Percentiles rank a stretch among this genome's conserved stretches.
These are phyloP conservation scores for Vaccinium vitisidaea DNA, from an alignment of 148 eudicot genomes.

Conservation along the genomic window DNA sequence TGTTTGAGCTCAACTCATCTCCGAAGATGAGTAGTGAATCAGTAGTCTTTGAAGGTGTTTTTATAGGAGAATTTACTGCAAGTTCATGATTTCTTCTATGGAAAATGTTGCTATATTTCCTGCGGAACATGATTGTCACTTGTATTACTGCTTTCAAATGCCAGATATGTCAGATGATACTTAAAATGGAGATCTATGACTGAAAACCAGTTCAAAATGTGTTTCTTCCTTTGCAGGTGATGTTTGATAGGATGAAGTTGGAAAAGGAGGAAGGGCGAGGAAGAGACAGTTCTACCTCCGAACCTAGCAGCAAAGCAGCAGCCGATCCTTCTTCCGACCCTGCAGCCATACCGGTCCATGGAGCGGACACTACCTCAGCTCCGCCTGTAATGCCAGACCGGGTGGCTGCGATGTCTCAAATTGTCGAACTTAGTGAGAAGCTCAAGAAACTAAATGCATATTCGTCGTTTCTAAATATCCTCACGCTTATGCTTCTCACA, in stretches of 20 bases:
- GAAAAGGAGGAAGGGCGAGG: constrained; percentile 71
- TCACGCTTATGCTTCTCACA: constrained; percentile 62
- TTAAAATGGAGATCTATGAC: too few relatives aligned
- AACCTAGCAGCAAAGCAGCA: background rate
- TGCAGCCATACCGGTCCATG: background rate
- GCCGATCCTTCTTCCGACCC: background rate
- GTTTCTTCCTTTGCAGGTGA: constrained; percentile 39
- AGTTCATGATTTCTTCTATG: background rate
- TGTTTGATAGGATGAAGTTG: constrained; percentile 65
- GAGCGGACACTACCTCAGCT: constrained; percentile 6
- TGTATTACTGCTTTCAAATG: background rate
- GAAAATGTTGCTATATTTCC: background rate
- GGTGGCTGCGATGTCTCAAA: constrained; percentile 27
- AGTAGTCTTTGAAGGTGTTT: background rate
- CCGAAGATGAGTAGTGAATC: background rate
- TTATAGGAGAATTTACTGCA: background rate
- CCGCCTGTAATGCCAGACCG: background rate
- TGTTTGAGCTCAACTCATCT: background rate
- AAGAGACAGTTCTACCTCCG: background rate
- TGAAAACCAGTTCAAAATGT: too few relatives aligned
- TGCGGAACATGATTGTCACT: background rate
- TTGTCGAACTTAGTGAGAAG: constrained; percentile 32
- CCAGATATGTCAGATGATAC: background rate
- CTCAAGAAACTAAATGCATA: constrained; percentile 61
- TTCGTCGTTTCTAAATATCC: constrained; percentile 65